Base-by-base conservation (phyloP, 2,329 filamentous ascomycete species). In the Xylariaceae sp. region DNA sequence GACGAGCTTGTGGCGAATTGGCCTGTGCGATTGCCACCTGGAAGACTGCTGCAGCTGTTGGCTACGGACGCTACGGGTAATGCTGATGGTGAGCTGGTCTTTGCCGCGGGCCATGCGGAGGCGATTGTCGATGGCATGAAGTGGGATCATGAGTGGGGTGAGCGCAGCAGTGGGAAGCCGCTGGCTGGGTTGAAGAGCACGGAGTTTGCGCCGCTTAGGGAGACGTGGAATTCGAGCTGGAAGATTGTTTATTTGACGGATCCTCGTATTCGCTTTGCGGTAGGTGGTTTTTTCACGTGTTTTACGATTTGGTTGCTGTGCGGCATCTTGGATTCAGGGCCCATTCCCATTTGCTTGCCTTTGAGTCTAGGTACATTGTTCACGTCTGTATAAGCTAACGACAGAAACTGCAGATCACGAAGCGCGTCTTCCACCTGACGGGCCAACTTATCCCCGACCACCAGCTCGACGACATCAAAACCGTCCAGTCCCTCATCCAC, bases 401-500 rank as follows among this genome's bases (percentile, higher is more conserved):
- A 34, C 41, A 23, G 6, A 11, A 45, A 34, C 10, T 1, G 18
- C 66, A 97, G 92, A 81, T 94, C 65, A 77, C 87, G 68, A 96
- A 96, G 76, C 87, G 90, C 60, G 77, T 92, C 62, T 85, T 88
- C 72, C 89, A 94, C 72, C 80, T 96, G 61, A 92, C 88, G n/a
- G 90, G 90, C 61, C 83, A 86, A 62, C 82, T 84, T 60, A 79
- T 96, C 65, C 80, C 88, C 13, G 93, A 97, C 74, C 78, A 83
- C 51, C 81, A 82, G 65, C 81, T 95, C 61, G 75, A 77, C 53
- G 76, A 78, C 50, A 78, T 85, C 61, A 74, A 73, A 55, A 86
- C 80, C 7, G 77, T 85, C 44, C 76, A 78, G 57, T 73, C 80
- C 34, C 73, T 90, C 55, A 73, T 89, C 48, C 75, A 77, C 30